Conservation (phyloP, 306 rosid species). For the Lupinus albus region DNA sequence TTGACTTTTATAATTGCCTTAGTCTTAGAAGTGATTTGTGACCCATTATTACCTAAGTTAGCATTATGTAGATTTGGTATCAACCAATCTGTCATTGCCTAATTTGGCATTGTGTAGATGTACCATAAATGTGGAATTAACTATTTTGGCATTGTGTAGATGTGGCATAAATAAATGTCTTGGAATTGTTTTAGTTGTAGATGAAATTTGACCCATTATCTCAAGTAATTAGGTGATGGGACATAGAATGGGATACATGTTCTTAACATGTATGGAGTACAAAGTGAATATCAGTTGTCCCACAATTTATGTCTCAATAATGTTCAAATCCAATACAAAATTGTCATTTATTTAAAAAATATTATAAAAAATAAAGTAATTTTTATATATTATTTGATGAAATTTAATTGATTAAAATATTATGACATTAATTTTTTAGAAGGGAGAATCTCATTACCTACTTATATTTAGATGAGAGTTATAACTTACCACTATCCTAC, state of each 20-base stretch:
- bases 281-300: too few species aligned
- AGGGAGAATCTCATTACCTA: too few species aligned
- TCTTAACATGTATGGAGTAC: slow-evolving; percentile 22
- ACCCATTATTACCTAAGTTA: not conserved
- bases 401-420: too few species aligned
- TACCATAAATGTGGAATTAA: too few species aligned
- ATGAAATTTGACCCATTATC: slow-evolving; percentile 9
- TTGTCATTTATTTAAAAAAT: too few species aligned
- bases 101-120: not conserved
- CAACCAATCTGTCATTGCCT: not conserved
- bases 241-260: not conserved
- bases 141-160: not conserved
- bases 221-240: slow-evolving; percentile 29
- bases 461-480: slow-evolving; percentile 7
- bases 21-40: slow-evolving; percentile 13
- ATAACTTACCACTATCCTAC: too few species aligned
- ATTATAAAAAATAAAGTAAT: too few species aligned
- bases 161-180: not conserved
- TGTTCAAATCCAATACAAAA: too few species aligned
- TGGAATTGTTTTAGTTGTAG: slow-evolving; percentile 11
- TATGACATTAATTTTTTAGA: too few species aligned
- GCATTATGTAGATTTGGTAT: not conserved
- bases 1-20: slow-evolving; percentile 32
- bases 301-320: too few species aligned
- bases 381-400: too few species aligned